phyloP scores from a whole-genome alignment of 2,329 filamentous ascomycete species.

The Colletotrichum costaricense region DNA sequence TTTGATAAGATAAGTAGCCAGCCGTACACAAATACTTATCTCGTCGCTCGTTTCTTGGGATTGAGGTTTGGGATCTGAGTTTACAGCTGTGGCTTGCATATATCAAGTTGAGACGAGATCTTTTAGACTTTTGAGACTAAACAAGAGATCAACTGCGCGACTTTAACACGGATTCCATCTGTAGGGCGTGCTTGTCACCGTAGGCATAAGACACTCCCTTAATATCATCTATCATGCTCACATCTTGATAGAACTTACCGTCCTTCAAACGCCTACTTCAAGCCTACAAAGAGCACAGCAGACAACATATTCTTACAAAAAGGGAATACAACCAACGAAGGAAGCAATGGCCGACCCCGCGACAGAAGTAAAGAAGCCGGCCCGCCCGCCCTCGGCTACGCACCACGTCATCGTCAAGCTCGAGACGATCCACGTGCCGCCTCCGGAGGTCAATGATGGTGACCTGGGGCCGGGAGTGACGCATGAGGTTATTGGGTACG shows the following conservation, averaged over 20 bases:
- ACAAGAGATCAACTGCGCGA: background rate
- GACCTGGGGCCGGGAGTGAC: conserved; percentile 2
- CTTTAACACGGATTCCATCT: background rate
- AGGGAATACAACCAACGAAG: background rate
- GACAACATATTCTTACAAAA: too few relatives aligned
- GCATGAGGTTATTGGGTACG: conserved; percentile 35
- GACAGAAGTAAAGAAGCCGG: conserved; percentile 29
- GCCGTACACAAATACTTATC: background rate
- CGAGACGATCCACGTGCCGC: conserved; percentile 34
- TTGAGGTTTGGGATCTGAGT: background rate
- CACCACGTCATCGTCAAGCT: conserved; percentile 39
- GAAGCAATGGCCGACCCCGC: conserved; percentile 23
- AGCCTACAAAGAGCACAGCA: background rate
- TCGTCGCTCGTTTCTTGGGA: background rate
- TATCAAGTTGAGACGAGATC: background rate
- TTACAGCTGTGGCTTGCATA: background rate
- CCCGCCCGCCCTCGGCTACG: conserved; percentile 22
- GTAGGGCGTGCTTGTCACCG: background rate
- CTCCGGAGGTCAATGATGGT: conserved; percentile 27
- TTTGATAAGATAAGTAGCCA: background rate
- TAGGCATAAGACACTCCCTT: background rate
- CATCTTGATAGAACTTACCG: background rate
- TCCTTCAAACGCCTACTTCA: background rate
- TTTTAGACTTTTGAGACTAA: background rate
- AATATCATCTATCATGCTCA: background rate